A percentile compares a stretch with the other conserved stretches of the same genome.
phyloP scores from a whole-genome alignment of 2,329 filamentous ascomycete genomes.

The Ambrosiella cleistominuta region DNA sequence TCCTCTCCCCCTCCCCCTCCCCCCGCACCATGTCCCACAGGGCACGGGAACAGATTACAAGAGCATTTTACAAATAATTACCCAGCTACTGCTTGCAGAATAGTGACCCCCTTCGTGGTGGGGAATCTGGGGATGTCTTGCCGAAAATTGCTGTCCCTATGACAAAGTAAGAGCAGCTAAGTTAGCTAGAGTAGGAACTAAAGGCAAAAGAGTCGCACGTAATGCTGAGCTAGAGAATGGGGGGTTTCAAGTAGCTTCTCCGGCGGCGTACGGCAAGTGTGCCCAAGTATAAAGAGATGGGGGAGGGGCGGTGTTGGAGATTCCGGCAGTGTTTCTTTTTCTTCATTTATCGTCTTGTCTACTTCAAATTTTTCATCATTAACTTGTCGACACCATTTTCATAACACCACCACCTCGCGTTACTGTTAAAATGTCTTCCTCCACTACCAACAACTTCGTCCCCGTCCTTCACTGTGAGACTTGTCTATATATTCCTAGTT shows the following conservation, averaged over 20 bases:
- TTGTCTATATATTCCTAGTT: not conserved
- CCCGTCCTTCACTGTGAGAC: conserved; percentile 12
- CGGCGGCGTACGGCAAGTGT: not conserved
- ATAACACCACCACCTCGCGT: not conserved
- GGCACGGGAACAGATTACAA: too few species aligned
- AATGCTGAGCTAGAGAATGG: not conserved
- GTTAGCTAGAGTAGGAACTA: not conserved
- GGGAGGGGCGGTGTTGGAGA: not conserved
- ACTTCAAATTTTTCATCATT: not conserved
- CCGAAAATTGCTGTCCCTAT: not conserved
- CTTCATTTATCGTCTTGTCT: not conserved
- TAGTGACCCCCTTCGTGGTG: too few species aligned
- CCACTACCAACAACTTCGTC: conserved; percentile 10
- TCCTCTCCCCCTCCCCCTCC: too few species aligned
- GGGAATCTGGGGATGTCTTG: too few species aligned
- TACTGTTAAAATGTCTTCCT: conserved; percentile 8
- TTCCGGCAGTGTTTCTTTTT: conserved; percentile 3
- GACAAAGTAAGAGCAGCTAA: not conserved
- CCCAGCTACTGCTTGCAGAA: too few species aligned
- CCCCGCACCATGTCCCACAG: too few species aligned
- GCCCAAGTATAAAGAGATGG: not conserved
- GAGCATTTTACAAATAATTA: too few species aligned
- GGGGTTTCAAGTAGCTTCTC: not conserved
- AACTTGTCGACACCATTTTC: not conserved
- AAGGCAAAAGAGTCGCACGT: not conserved